Evolutionary conservation across 306 rosid genomes (phyloP).

Genomic region (Acmispon strigosus): DNA sequence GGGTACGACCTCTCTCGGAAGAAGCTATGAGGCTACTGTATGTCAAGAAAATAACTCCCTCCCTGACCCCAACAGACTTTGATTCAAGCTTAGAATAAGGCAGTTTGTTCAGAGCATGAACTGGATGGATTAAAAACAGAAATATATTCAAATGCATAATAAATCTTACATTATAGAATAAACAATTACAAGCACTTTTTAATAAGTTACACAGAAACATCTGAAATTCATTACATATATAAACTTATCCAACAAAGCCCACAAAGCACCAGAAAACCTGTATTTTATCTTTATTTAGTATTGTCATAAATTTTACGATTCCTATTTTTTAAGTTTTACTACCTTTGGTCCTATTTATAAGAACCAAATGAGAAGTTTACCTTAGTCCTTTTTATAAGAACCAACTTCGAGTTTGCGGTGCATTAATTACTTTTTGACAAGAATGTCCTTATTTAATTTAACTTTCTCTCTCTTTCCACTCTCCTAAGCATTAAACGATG

Average conservation of each 20-base stretch:
- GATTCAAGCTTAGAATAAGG: conserved; percentile 99
- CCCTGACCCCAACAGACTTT: conserved; percentile 79
- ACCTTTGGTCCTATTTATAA: too few species aligned
- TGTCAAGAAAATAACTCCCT: conserved; percentile 89
- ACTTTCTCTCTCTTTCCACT: too few species aligned
- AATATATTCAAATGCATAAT: conserved; percentile 14
- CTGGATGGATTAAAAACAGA: conserved; percentile 38
- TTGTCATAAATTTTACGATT: too few species aligned
- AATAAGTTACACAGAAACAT: not conserved
- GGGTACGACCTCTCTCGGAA: conserved; percentile 92
- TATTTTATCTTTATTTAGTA: not conserved
- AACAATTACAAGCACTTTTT: not conserved
- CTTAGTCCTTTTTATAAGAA: too few species aligned
- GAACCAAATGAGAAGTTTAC: too few species aligned
- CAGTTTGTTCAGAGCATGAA: conserved; percentile 94
- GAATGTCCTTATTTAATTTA: too few species aligned
- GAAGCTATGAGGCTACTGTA: conserved; percentile 96
- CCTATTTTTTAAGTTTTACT: too few species aligned
- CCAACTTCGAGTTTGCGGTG: too few species aligned
- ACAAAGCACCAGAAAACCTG: not conserved
- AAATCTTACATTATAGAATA: not conserved
- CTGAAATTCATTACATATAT: not conserved
- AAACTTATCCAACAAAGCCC: conserved; percentile 8
- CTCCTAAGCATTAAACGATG: too few species aligned
- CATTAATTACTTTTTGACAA: too few species aligned